Evolutionary conservation across 2,329 filamentous ascomycete genomes (phyloP).

Genomic region (Phoma sp.): DNA sequence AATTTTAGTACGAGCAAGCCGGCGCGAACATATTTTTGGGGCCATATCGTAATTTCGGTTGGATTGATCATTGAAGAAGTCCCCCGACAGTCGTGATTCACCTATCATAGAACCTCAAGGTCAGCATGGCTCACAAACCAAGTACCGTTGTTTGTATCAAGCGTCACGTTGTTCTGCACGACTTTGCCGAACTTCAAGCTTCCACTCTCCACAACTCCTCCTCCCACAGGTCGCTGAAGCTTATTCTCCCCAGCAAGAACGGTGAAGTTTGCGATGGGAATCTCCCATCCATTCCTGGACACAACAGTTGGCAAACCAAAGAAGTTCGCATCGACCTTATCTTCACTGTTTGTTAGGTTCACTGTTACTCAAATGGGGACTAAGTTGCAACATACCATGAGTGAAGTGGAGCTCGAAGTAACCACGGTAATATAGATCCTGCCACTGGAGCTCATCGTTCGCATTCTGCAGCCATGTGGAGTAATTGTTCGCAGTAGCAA

Average conservation of each 20-base stretch:
- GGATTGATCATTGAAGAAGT: too few species aligned
- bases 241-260: constrained; percentile 68
- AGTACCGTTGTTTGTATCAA: constrained; percentile 43
- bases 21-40: too few species aligned
- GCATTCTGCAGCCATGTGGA: constrained; percentile 44
- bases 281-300: constrained; percentile 68
- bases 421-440: constrained; percentile 75
- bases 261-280: constrained; percentile 74
- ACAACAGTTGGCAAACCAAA: constrained; percentile 69
- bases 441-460: constrained; percentile 75
- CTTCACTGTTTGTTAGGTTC: constrained; percentile 17
- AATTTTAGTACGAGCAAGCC: too few species aligned
- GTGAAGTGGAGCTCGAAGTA: constrained; percentile 71
- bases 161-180: constrained; percentile 45
- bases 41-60: too few species aligned
- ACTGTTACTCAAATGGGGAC: too few species aligned
- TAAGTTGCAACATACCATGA: not conserved
- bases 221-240: constrained; percentile 59
- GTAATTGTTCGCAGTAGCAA: constrained; percentile 58
- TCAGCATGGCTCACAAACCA: constrained; percentile 44
- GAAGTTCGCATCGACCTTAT: constrained; percentile 68
- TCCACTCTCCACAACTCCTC: constrained; percentile 63
- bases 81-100: not conserved
- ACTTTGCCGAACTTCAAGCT: constrained; percentile 59
- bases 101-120: constrained; percentile 31